Percentiles rank a stretch among this genome's conserved stretches.
Conservation (phyloP, 1,284 basidiomycete genomes). For the Wolfiporia cocos region DNA sequence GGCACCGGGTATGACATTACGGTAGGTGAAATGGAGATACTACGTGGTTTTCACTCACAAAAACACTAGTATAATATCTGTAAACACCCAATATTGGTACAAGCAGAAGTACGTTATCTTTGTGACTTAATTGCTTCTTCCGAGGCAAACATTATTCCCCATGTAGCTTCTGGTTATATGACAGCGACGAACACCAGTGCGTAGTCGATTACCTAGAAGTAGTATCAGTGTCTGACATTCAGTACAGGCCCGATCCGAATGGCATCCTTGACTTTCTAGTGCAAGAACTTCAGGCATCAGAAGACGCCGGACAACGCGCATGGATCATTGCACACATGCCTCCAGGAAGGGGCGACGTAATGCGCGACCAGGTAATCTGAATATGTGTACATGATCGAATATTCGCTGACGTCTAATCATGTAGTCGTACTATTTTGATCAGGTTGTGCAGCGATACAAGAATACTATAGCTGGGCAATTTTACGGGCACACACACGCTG, state of each 20-base stretch:
- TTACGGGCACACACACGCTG: conserved; percentile 39
- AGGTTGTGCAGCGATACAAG: conserved; percentile 51
- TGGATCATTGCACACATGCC: conserved; percentile 51
- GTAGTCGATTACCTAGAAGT: no score
- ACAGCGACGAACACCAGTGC: conserved; percentile 37
- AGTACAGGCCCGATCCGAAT: conserved; percentile 34
- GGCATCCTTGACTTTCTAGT: conserved; percentile 37
- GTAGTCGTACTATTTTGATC: conserved; percentile 51
- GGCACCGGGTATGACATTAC: conserved; percentile 37
- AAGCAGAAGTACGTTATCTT: conserved; percentile 35
- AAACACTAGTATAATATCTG: conserved; percentile 47
- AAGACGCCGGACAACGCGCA: conserved; percentile 44
- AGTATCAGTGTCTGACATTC: no score
- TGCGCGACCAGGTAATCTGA: conserved; percentile 34
- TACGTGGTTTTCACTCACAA: no score
- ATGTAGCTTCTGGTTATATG: conserved; percentile 46
- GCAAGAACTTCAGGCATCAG: conserved; percentile 46
- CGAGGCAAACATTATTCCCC: background rate
- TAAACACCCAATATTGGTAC: conserved; percentile 57
- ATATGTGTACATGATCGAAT: conserved; percentile 5
- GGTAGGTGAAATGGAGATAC: conserved; percentile 28
- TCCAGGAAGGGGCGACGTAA: conserved; percentile 39
- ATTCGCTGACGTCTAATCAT: background rate
- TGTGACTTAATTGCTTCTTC: background rate
- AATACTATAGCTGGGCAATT: conserved; percentile 49